Base-by-base conservation (phyloP, 2,329 filamentous ascomycete genomes). In the Paramyrothecium sp. region DNA sequence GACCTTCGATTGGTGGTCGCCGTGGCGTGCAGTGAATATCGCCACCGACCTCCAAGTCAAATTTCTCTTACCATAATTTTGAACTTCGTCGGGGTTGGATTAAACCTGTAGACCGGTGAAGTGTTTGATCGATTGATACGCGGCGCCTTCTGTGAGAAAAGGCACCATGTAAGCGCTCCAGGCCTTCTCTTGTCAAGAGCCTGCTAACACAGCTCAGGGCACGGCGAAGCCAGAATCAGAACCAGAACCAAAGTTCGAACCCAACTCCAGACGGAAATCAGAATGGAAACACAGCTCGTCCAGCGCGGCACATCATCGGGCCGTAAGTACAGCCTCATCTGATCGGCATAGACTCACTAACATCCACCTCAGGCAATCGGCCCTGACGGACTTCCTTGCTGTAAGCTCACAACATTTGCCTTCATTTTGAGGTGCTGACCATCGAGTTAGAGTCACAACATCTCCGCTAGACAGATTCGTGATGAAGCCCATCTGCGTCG, bases 391-490 rank as follows among this genome's bases (percentile, higher is more conserved):
- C 61, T 84, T 81, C 58, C 69, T 84, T 48, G 80, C 81, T 22
- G 78, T 80, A 61, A 62, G 76, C 30, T 19, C 34, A 50, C 17
- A 20, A 52, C 12, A 38, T 47, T 17, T 20, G 10, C 38, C 23
- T 5, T 17, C 38, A 23, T 33, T 19, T 19, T 44, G 20, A 7
- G 7, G 26, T 55, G 49, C 66, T 73, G 51, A 73, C 55, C 34
- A 16, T 38, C 8, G 5, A 19, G 13, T 26, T 34, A 89, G 83
- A 85, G 88, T 2, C 87, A 90, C 71, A 91, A 91, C 65, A 92
- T 92, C 62, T 90, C 85, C 21, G 82, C 84, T 2, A 70, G 76
- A 26, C 78, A 83, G 58, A 86, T 86, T 56, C 77, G 79, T 38
- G 69, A 75, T 20, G 77, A 82, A 60, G 81, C 81, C 19, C 76